A percentile compares a stretch with the other conserved stretches of the same genome.
These are phyloP conservation scores for Pinguiococcus pyrenoidosus DNA, from an alignment of 108 stramenopile species.

Conservation along the genomic window DNA sequence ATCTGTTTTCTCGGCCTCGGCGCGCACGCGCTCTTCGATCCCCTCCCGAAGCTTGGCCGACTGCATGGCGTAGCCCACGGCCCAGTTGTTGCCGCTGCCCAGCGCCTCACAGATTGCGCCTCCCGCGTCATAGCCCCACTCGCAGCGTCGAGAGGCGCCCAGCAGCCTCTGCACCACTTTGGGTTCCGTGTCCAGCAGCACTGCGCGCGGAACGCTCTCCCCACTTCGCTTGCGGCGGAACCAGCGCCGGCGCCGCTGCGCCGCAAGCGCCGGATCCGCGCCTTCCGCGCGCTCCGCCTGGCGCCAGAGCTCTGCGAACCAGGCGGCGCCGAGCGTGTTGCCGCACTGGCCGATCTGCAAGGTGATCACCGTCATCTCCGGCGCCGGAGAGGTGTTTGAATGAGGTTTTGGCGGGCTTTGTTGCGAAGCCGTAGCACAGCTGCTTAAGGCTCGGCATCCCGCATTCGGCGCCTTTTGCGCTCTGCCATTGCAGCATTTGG, in stretches of 20 bases:
- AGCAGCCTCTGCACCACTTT: conserved; percentile 25
- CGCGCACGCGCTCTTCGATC: conserved; percentile 7
- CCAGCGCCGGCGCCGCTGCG: not conserved
- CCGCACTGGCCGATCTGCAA: conserved; percentile 28
- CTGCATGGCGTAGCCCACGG: conserved; percentile 19
- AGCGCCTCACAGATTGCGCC: not conserved
- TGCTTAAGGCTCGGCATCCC: no score
- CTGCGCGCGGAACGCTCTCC: conserved; percentile 15
- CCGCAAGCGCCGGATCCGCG: not conserved
- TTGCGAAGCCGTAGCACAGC: no score
- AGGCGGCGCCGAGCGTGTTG: conserved; percentile 19
- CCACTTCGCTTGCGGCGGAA: conserved; percentile 5
- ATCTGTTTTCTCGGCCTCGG: conserved; percentile 13
- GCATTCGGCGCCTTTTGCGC: no score
- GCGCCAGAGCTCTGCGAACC: conserved; percentile 14
- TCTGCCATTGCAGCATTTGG: no score
- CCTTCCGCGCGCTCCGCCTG: not conserved
- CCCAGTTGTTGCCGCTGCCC: conserved; percentile 28
- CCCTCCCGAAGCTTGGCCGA: conserved; percentile 6
- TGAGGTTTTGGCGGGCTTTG: no score
- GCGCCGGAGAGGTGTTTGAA: no score
- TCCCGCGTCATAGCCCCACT: not conserved
- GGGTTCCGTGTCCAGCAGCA: conserved; percentile 29
- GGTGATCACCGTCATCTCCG: conserved; percentile 17
- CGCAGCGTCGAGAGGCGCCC: not conserved